Evolutionary conservation across 495 filamentous ascomycete genomes (phyloP), one percentile per base, ranked within the genome.

Genomic region (Diplogelasinospora grovesii): DNA sequence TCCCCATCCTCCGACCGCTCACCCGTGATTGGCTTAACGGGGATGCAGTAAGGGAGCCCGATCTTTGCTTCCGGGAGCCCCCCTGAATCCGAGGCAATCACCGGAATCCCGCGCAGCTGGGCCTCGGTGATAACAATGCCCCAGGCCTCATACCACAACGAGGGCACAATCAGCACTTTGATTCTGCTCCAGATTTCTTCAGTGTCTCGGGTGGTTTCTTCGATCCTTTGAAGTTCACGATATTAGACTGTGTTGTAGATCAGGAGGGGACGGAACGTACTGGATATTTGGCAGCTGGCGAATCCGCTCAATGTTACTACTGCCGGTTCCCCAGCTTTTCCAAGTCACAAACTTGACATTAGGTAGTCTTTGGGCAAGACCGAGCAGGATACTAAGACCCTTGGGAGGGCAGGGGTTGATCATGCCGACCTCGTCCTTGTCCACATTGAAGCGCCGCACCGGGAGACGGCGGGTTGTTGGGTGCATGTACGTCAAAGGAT

Each of bases 401-500:
- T 60, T 60, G 44, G 49, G 46, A 6, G 57, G 57, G 34, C 54
- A 58, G 2, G 57, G 57, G 29, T 60, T 60, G 35, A 60, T 41
- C 54, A 60, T 56, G 39, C 57, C 57, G 9, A 60, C 46, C 20
- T 55, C 57, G 4, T 39, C 28, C 28, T 53, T 56, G 46, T 58
- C 45, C 5, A 53, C 32, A 26, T 60, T 60, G 46, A 50, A 16
- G 22, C 57, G 57, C 8, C 46, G 28, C 1, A 35, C 19, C 0
- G 57, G 57, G 36, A 58, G 46, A 8, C 19, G 33, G 1, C 45
- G 32, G 1, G 50, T 52, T 10, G 28, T 19, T 9, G 14, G 14
- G n/a, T 58, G 52, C 15, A 60, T 32, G 23, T 56, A 60, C 10
- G 57, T 56, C 16, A 39, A 10, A 9, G 37, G 33, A 11, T 43